phyloP scores from a whole-genome alignment of 1,284 basidiomycete species.

The Waitea zeae region DNA sequence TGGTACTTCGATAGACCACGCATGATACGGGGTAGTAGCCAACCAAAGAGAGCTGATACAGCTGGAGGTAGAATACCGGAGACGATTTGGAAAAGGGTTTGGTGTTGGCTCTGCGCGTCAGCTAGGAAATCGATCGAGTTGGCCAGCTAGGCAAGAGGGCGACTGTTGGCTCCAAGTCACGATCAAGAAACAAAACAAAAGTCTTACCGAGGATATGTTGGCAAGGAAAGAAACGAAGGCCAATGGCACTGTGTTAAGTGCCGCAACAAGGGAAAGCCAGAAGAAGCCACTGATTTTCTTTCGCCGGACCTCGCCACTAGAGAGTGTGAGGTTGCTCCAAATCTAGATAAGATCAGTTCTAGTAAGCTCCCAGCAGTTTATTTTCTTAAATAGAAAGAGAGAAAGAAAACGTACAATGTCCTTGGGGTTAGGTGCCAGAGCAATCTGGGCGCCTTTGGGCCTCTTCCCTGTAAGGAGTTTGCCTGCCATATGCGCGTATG shows the following conservation, averaged over 20 bases:
- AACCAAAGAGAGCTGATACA: conserved; percentile 78
- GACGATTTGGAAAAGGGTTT: conserved; percentile 49
- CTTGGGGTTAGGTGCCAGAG: conserved; percentile 71
- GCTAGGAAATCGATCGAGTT: conserved; percentile 57
- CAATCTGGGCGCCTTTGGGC: conserved; percentile 54
- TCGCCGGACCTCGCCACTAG: conserved; percentile 44
- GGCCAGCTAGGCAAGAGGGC: conserved; percentile 24
- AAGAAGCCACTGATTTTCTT: conserved; percentile 62
- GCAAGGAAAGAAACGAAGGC: conserved; percentile 69
- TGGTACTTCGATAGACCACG: conserved; percentile 72
- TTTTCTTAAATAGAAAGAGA: conserved; percentile 1
- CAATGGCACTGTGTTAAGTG: conserved; percentile 84
- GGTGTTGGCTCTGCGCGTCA: conserved; percentile 44
- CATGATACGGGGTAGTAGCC: conserved; percentile 79
- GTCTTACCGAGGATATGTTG: conserved; percentile 57
- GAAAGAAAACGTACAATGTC: conserved; percentile 61
- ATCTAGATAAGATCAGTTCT: conserved; percentile 45
- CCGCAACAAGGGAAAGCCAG: conserved; percentile 61
- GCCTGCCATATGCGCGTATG: conserved; percentile 78
- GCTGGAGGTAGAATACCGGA: conserved; percentile 83
- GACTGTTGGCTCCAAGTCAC: too few relatives aligned
- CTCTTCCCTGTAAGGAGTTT: conserved; percentile 48
- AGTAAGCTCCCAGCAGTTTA: neutral
- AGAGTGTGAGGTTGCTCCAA: conserved; percentile 76
- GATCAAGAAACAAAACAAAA: too few relatives aligned